Conservation (phyloP, 2,329 filamentous ascomycete genomes). For the Penicillium sp. region DNA sequence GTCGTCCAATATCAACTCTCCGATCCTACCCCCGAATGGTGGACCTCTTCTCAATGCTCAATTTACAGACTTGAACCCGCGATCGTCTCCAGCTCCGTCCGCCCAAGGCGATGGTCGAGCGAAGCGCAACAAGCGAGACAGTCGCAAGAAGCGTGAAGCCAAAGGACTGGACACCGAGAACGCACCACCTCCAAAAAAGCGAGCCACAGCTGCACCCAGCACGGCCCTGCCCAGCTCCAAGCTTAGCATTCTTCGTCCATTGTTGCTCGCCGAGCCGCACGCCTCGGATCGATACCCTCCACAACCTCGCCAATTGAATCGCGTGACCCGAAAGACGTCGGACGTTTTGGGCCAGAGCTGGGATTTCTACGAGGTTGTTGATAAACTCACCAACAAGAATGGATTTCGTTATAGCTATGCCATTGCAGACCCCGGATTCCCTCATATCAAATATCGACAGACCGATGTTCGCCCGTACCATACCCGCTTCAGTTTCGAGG, state of each 20-base stretch:
- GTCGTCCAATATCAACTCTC: conserved; percentile 33
- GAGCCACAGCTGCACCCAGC: conserved; percentile 22
- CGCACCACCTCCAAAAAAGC: conserved; percentile 31
- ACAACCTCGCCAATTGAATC: conserved; percentile 35
- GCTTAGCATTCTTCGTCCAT: conserved; percentile 34
- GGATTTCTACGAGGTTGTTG: conserved; percentile 38
- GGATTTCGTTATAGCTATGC: conserved; percentile 83
- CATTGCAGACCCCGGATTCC: conserved; percentile 79
- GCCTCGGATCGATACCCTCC: conserved; percentile 32
- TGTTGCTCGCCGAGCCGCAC: conserved; percentile 35
- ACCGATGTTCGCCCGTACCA: conserved; percentile 78
- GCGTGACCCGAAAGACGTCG: conserved; percentile 30
- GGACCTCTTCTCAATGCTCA: conserved; percentile 24
- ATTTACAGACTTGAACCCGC: conserved; percentile 24
- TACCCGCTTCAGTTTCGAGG: conserved; percentile 83
- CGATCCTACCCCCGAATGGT: conserved; percentile 23
- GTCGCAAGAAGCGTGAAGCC: conserved; percentile 38
- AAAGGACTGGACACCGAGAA: conserved; percentile 35
- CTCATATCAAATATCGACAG: conserved; percentile 81
- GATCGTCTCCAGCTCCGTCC: conserved; percentile 31
- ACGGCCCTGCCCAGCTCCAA: conserved; percentile 32
- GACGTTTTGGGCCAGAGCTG: conserved; percentile 29
- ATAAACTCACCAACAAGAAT: conserved; percentile 55
- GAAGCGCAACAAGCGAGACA: conserved; percentile 38
- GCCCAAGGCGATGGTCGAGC: conserved; percentile 27